phyloP scores from a whole-genome alignment of 2,329 filamentous ascomycete genomes.

The Diaporthe citri region DNA sequence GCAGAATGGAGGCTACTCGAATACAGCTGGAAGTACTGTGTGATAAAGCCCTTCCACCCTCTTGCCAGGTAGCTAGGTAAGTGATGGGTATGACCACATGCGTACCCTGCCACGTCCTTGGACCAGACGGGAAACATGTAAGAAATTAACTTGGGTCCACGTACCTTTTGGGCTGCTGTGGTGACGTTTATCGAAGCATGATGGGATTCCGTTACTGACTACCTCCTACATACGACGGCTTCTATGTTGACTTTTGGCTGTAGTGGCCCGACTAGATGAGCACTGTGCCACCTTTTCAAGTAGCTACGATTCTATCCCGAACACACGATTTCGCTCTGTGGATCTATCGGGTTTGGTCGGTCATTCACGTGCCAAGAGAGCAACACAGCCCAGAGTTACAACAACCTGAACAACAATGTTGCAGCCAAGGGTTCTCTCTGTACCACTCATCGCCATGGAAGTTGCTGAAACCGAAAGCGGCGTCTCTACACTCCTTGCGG shows the following conservation, averaged over 20 bases:
- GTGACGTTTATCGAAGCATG: no score
- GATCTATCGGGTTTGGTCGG: no score
- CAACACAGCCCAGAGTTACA: neutral
- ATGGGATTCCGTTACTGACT: neutral
- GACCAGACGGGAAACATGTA: neutral
- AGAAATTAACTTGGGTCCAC: neutral
- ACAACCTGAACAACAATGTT: neutral
- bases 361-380: neutral
- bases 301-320: neutral
- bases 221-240: neutral
- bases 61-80: neutral
- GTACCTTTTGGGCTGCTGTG: neutral
- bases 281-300: neutral
- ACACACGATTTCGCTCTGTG: neutral
- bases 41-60: neutral
- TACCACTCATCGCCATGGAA: neutral
- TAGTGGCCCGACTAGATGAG: no score
- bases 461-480: no score
- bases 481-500: neutral
- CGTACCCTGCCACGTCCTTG: neutral
- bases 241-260: neutral
- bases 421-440: neutral
- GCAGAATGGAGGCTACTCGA: no score
- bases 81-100: neutral
- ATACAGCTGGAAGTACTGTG: neutral